Conservation (phyloP, 805 yeast species). For the Kluyveromyces wickerhamii region DNA sequence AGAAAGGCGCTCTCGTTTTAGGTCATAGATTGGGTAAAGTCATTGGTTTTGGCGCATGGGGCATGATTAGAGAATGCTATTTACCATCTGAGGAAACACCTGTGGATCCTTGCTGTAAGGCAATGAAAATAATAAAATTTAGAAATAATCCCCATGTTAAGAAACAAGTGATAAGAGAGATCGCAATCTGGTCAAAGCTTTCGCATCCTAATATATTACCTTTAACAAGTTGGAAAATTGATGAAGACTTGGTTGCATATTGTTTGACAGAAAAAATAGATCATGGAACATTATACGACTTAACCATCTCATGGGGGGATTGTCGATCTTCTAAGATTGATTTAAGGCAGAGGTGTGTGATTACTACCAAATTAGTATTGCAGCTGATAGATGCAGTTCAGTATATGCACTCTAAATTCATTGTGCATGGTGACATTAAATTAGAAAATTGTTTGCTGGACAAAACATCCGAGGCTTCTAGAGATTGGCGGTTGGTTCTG, state of each 20-base stretch:
- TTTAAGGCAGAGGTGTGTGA: conserved; percentile 29
- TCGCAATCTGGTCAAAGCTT: conserved; percentile 64
- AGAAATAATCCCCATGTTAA: conserved; percentile 42
- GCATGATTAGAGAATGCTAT: conserved; percentile 66
- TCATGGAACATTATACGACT: conserved; percentile 77
- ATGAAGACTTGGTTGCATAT: conserved; percentile 50
- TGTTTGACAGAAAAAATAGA: conserved; percentile 60
- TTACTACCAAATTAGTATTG: conserved; percentile 33
- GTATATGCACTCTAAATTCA: conserved; percentile 50
- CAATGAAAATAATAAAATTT: conserved; percentile 57
- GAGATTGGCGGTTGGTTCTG: conserved; percentile 37
- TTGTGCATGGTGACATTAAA: conserved; percentile 79
- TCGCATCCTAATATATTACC: conserved; percentile 60
- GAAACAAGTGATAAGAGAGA: conserved; percentile 60
- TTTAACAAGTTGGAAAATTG: conserved; percentile 52
- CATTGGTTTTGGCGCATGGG: conserved; percentile 89
- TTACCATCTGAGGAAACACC: conserved; percentile 10
- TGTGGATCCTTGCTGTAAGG: conserved; percentile 33
- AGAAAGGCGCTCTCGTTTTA: conserved; percentile 60
- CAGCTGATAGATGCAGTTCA: conserved; percentile 54
- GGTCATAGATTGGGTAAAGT: conserved; percentile 60
- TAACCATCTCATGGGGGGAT: conserved; percentile 61
- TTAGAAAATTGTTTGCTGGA: conserved; percentile 71
- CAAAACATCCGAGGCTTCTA: conserved; percentile 20
- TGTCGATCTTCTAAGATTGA: conserved; percentile 26